Conservation (phyloP, 1,284 basidiomycete genomes). For the Malassezia sp. region DNA sequence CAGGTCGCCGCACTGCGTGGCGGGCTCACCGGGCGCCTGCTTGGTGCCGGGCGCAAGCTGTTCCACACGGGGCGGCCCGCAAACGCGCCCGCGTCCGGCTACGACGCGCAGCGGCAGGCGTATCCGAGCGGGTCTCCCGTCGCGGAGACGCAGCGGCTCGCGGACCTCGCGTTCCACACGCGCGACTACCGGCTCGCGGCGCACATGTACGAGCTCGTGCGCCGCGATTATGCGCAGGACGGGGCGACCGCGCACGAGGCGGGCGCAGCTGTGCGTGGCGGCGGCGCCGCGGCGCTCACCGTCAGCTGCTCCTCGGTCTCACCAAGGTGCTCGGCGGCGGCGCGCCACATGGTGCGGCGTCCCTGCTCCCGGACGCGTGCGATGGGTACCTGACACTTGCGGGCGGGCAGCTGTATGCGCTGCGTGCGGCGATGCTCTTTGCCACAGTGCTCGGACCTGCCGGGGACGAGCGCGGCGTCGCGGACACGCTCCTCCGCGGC, state of each 20-base stretch:
- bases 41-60: constrained; percentile 50
- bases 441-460: constrained; percentile 29
- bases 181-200: constrained; percentile 78
- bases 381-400: neutral
- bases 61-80: constrained; percentile 42
- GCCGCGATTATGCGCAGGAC: constrained; percentile 48
- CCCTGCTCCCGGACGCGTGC: constrained; percentile 4
- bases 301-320: neutral
- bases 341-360: neutral
- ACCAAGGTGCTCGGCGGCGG: neutral
- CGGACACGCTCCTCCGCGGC: constrained; percentile 26
- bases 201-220: constrained; percentile 69
- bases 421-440: constrained; percentile 35
- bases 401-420: constrained; percentile 18
- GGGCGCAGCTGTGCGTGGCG: constrained; percentile 28
- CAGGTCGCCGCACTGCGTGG: constrained; percentile 68
- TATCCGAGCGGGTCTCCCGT: constrained; percentile 50
- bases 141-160: constrained; percentile 57
- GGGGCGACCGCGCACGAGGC: constrained; percentile 33
- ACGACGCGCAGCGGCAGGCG: constrained; percentile 21
- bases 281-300: neutral
- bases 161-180: constrained; percentile 86
- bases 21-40: constrained; percentile 71
- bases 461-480: constrained; percentile 21
- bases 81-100: constrained; percentile 37